Percentiles rank a stretch among this genome's conserved stretches.
Evolutionary conservation across 2,329 filamentous ascomycete species (phyloP).

Genomic region (Aspergillus sp.): DNA sequence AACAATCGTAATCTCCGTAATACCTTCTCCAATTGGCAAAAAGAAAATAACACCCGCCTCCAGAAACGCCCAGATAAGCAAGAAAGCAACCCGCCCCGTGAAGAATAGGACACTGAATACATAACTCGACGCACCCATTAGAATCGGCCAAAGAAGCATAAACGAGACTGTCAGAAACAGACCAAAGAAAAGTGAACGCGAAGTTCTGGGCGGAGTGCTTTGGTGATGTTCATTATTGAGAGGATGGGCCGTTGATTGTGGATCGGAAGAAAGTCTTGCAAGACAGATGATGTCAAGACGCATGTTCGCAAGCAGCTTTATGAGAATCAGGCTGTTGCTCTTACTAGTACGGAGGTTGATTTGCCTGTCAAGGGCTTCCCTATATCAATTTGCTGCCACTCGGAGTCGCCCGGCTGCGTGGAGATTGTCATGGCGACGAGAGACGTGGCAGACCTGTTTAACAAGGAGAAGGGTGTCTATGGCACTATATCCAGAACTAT

Average conservation of each 20-base stretch:
- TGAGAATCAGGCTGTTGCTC: not conserved
- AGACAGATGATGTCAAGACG: not conserved
- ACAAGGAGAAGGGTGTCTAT: too few species aligned
- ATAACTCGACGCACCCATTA: not conserved
- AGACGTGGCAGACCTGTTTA: not conserved
- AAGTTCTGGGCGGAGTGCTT: not conserved
- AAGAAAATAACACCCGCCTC: not conserved
- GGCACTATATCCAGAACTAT: too few species aligned
- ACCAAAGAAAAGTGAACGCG: not conserved
- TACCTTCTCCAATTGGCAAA: not conserved
- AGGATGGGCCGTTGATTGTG: not conserved
- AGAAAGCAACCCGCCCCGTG: not conserved
- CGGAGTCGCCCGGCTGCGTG: not conserved
- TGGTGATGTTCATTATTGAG: not conserved
- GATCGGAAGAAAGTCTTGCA: not conserved
- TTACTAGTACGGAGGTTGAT: not conserved
- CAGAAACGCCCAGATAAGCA: not conserved
- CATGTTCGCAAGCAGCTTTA: not conserved
- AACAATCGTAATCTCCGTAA: not conserved
- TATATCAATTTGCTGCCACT: not conserved
- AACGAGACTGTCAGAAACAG: not conserved
- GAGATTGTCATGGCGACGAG: not conserved
- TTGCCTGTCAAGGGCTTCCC: not conserved
- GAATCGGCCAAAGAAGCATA: not conserved
- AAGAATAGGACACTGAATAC: not conserved